Conservation (phyloP, 75 land plant species). For the Sequoia sempervirens region DNA sequence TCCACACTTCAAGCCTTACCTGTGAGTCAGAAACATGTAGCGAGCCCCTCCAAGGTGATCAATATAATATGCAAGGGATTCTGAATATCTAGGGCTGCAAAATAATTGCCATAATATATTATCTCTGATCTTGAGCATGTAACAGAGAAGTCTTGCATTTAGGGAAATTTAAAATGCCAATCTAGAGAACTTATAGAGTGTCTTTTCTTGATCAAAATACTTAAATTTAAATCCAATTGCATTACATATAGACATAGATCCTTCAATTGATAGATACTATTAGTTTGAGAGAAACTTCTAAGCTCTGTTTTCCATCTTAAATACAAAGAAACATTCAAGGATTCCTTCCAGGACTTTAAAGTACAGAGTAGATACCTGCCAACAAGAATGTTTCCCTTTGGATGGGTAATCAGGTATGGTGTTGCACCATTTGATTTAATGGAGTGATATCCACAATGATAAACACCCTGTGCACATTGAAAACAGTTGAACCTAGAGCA, state of each 20-base stretch:
- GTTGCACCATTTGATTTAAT: conserved; percentile 61
- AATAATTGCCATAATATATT: conserved; percentile 6
- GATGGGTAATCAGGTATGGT: conserved; percentile 65
- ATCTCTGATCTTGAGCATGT: neutral
- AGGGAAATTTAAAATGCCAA: neutral
- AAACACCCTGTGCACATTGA: conserved; percentile 52
- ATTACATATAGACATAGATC: neutral
- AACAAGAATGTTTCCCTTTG: conserved; percentile 78
- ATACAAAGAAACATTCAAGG: neutral
- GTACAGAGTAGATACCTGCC: conserved; percentile 42
- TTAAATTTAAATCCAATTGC: neutral
- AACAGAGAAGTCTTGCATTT: conserved; percentile 2
- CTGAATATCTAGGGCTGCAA: conserved; percentile 64
- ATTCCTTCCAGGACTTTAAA: neutral
- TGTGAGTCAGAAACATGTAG: conserved; percentile 78
- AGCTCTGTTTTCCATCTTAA: neutral
- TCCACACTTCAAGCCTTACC: conserved; percentile 22
- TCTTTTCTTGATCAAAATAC: neutral
- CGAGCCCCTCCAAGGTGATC: conserved; percentile 75
- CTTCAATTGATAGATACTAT: neutral
- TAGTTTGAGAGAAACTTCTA: neutral
- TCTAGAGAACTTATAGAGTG: neutral
- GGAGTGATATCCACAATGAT: conserved; percentile 74
- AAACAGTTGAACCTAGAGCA: neutral
- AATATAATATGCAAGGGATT: conserved; percentile 43